Evolutionary conservation across 352 stramenopile species (phyloP).

Genomic region (Pythium phragmiticola): DNA sequence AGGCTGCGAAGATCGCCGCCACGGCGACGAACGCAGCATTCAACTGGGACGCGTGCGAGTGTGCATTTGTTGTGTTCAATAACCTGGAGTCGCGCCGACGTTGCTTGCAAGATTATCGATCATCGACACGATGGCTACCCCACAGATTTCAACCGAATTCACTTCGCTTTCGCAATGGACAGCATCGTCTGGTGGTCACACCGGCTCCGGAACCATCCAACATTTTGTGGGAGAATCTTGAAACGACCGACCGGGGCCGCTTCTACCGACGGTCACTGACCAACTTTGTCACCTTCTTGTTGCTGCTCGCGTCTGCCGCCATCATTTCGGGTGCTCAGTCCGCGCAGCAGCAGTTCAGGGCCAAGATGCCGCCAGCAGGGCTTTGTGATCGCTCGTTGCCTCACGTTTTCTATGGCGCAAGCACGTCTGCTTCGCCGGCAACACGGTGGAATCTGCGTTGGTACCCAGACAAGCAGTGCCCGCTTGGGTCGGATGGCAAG

Average conservation of each 20-base stretch:
- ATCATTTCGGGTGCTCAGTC: conserved; percentile 82
- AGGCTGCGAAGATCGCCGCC: conserved; percentile 8
- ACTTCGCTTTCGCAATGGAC: conserved; percentile 58
- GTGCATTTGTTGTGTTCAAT: conserved; percentile 88
- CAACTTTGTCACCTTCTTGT: conserved; percentile 67
- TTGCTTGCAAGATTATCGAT: conserved; percentile 78
- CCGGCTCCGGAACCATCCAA: conserved; percentile 78
- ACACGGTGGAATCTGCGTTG: conserved; percentile 54
- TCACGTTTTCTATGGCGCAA: conserved; percentile 58
- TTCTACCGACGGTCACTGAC: conserved; percentile 66
- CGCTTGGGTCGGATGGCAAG: conserved; percentile 23
- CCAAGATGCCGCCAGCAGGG: conserved; percentile 54
- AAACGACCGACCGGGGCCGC: conserved; percentile 60
- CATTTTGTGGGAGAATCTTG: conserved; percentile 88
- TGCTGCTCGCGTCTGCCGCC: conserved; percentile 63
- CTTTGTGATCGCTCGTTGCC: conserved; percentile 61
- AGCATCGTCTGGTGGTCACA: conserved; percentile 46
- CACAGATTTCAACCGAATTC: conserved; percentile 49
- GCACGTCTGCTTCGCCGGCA: conserved; percentile 19
- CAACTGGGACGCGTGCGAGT: conserved; percentile 62
- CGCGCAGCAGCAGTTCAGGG: conserved; percentile 65
- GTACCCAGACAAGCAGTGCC: conserved; percentile 54
- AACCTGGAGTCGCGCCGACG: conserved; percentile 73
- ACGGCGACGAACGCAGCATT: conserved; percentile 35
- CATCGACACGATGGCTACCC: conserved; percentile 41